A percentile compares a stretch with the other conserved stretches of the same genome.
Evolutionary conservation across 768 basidiomycete species (phyloP).

Genomic region (Rhodotorula paludigena): DNA sequence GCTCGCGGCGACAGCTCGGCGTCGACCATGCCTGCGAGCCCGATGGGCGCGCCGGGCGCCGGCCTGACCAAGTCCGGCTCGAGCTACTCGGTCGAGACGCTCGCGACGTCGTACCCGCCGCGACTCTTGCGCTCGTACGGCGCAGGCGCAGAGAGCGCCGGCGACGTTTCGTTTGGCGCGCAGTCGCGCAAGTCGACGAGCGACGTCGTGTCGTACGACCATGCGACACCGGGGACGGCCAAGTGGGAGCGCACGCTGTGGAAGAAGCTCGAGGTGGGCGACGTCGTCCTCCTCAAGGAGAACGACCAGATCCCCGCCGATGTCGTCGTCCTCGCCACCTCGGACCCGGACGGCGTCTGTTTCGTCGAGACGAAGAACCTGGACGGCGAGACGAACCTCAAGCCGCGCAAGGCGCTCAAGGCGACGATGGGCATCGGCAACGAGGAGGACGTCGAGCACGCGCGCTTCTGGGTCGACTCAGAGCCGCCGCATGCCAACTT

Average conservation of each 20-base stretch:
- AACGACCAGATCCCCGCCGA: slow-evolving; percentile 97
- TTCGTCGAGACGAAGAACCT: slow-evolving; percentile 97
- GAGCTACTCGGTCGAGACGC: slow-evolving; percentile 26
- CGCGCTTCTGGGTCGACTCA: slow-evolving; percentile 80
- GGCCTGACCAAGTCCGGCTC: neutral
- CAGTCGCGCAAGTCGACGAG: slow-evolving; percentile 47
- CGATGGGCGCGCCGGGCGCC: neutral
- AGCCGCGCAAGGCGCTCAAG: slow-evolving; percentile 69
- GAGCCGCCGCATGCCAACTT: slow-evolving; percentile 91
- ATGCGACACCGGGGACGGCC: slow-evolving; percentile 63
- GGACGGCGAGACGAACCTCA: slow-evolving; percentile 95
- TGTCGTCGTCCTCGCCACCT: slow-evolving; percentile 84
- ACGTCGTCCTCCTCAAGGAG: slow-evolving; percentile 80
- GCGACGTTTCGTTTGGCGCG: slow-evolving; percentile 25
- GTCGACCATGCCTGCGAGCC: neutral
- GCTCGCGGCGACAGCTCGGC: slow-evolving; percentile 1
- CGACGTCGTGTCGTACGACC: slow-evolving; percentile 78
- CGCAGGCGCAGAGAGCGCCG: too few relatives aligned
- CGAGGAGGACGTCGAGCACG: slow-evolving; percentile 85
- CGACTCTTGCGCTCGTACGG: slow-evolving; percentile 19
- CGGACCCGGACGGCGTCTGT: slow-evolving; percentile 83
- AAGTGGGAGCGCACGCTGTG: slow-evolving; percentile 93
- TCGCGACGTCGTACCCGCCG: slow-evolving; percentile 25
- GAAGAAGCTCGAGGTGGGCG: slow-evolving; percentile 99
- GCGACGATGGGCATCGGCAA: slow-evolving; percentile 69